A percentile compares a stretch with the other conserved stretches of the same genome.
These are phyloP conservation scores for Lipomyces yamanashiensis DNA, from an alignment of 805 yeast genomes.

Conservation along the genomic window DNA sequence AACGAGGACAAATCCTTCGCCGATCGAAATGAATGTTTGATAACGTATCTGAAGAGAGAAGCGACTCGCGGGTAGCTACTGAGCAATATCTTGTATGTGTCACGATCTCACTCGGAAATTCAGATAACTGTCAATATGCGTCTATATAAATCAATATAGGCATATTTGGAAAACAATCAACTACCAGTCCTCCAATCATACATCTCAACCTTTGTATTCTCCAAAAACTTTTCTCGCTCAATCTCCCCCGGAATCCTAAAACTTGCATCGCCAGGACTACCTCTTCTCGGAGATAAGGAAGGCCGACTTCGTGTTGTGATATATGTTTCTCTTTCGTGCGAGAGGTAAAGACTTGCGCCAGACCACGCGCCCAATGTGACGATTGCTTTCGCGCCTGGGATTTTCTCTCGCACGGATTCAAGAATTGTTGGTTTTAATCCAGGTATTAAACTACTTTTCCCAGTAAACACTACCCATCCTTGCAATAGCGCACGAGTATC, in stretches of 20 bases:
- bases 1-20: no score
- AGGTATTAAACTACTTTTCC: conserved; percentile 23
- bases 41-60: no score
- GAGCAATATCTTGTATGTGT: no score
- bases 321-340: conserved; percentile 23
- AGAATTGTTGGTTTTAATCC: conserved; percentile 22
- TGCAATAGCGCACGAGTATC: conserved; percentile 24
- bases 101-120: no score
- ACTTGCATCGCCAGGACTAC: neutral
- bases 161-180: no score
- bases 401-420: conserved; percentile 6
- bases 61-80: no score
- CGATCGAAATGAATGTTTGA: no score
- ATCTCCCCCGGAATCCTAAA: conserved; percentile 33
- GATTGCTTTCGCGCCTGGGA: conserved; percentile 5
- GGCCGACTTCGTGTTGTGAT: neutral
- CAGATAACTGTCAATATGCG: no score
- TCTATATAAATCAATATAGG: no score
- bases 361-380: conserved; percentile 33
- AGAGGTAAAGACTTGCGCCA: conserved; percentile 33
- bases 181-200: conserved; percentile 23
- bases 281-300: neutral
- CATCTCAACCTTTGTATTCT: conserved; percentile 16
- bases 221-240: conserved; percentile 28
- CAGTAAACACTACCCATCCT: conserved; percentile 22